Base-by-base conservation (phyloP, 495 filamentous ascomycete species). In the Lasiosphaeria hispida region DNA sequence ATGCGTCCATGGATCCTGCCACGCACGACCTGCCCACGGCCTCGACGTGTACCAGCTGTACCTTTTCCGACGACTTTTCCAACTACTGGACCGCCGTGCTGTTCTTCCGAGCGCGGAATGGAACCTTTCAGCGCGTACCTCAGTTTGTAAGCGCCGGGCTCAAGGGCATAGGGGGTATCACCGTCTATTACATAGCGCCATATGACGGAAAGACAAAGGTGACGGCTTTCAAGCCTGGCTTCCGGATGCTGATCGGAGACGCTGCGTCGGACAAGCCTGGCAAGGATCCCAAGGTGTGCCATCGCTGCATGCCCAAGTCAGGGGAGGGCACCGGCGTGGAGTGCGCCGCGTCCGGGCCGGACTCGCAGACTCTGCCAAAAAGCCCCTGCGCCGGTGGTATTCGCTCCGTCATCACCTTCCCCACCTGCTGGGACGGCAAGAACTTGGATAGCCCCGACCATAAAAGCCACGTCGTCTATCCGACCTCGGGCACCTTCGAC, bases 391-490 rank as follows among this genome's bases (percentile, higher is more conserved):
- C 63, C 10, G 76, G 76, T 23, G 77, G 77, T 17, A 78, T 77
- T 62, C 70, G 77, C 1, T 69, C 76, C 7, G 72, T 73, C 10
- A 74, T 78, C 30, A 76, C 76, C 18, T 80, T 77, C 61, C 77
- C 77, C 3, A 75, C 74, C 42, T 74, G 75, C 63, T 83, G 79
- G 80, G 80, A 83, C 63, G 80, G 80, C 15, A 69, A 72, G 62
- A 82, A 80, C 62, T 59, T 79, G 10, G 80, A 82, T 62, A 79
- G 72, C 44, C 67, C 74, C 19, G 76, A 83, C 64, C 81, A 83
- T 66, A 76, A 75, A 54, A 66, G 69, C 55, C 81, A 84, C 48
- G 66, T 77, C 8, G 71, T 76, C n/a, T 80, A 79, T 62, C 75
- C 74, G 1, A 63, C 57, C 1, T 63, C 55, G 42, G 76, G 72